Evolutionary conservation across 1,139 yeast species (phyloP).

Genomic region (Geotrichum phurueaensis): DNA sequence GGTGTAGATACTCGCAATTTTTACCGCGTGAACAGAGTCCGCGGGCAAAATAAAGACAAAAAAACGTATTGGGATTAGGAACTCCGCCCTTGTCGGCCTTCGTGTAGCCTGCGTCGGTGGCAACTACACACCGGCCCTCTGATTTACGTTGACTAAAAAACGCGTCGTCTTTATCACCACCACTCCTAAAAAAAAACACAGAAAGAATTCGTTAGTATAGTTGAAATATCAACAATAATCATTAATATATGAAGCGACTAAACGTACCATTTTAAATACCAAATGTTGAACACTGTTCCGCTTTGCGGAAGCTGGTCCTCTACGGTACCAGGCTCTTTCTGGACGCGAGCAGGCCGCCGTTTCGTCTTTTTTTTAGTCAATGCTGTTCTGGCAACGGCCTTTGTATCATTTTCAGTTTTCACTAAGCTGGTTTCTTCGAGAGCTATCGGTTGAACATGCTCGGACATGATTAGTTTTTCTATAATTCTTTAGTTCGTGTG

Average conservation of each 20-base stretch:
- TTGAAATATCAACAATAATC: too few species aligned
- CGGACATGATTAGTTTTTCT: not conserved
- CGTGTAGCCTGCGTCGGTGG: slow-evolving; percentile 69
- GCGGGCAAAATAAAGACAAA: slow-evolving; percentile 81
- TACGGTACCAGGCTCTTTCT: slow-evolving; percentile 61
- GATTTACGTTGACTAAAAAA: slow-evolving; percentile 40
- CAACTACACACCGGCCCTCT: slow-evolving; percentile 52
- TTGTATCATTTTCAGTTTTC: not conserved
- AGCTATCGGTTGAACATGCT: not conserved
- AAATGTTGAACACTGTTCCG: slow-evolving; percentile 73
- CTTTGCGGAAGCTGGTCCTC: slow-evolving; percentile 72
- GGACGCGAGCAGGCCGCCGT: slow-evolving; percentile 57
- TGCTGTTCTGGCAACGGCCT: not conserved
- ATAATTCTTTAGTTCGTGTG: not conserved
- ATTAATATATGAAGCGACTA: not conserved
- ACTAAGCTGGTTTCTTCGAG: not conserved
- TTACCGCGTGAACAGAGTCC: slow-evolving; percentile 81
- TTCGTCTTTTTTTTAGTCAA: slow-evolving; percentile 18
- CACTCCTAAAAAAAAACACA: slow-evolving; percentile 25
- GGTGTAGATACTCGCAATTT: slow-evolving; percentile 69
- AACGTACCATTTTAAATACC: slow-evolving; percentile 73
- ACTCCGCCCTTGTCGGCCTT: slow-evolving; percentile 50
- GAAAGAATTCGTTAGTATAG: not conserved
- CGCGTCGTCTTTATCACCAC: slow-evolving; percentile 38
- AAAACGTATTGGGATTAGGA: slow-evolving; percentile 28